Conservation (phyloP, 2,329 filamentous ascomycete genomes). For the Neocucurbitaria cava region DNA sequence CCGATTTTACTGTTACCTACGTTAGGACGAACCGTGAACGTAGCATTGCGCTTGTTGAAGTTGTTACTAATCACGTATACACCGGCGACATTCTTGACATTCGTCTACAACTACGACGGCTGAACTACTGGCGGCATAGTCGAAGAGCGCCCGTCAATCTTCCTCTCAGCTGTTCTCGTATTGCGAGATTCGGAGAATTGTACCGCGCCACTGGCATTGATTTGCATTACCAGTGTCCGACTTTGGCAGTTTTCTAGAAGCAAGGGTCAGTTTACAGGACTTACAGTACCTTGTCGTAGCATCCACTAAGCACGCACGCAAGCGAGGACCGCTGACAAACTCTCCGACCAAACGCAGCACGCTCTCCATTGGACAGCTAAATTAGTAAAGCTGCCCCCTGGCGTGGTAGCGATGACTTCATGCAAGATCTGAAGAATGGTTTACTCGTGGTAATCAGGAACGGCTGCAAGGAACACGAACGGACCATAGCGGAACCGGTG, state of each 20-base stretch:
- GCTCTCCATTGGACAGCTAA: constrained; percentile 24
- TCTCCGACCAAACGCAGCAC: constrained; percentile 18
- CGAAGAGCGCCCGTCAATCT: background rate
- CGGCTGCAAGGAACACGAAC: constrained; percentile 13
- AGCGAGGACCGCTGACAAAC: constrained; percentile 43
- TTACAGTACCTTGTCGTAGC: constrained; percentile 14
- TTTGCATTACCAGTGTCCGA: constrained; percentile 6
- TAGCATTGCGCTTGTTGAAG: background rate
- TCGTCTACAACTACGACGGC: background rate
- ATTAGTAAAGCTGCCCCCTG: constrained; percentile 14
- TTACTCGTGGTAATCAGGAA: constrained; percentile 13
- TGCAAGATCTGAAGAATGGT: constrained; percentile 20
- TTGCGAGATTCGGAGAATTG: background rate
- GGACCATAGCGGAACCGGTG: constrained; percentile 23
- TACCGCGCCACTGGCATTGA: background rate
- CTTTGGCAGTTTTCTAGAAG: constrained; percentile 37
- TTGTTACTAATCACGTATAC: background rate
- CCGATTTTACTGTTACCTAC: constrained; percentile 9
- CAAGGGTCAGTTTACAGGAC: constrained; percentile 4
- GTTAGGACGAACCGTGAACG: constrained; percentile 1
- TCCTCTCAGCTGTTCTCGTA: background rate
- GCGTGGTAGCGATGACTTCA: constrained; percentile 32
- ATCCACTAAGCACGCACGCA: constrained; percentile 28
- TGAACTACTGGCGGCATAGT: background rate
- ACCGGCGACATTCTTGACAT: background rate